Conservation (phyloP, 495 filamentous ascomycete genomes). For the Penicillium dipodomyicola region DNA sequence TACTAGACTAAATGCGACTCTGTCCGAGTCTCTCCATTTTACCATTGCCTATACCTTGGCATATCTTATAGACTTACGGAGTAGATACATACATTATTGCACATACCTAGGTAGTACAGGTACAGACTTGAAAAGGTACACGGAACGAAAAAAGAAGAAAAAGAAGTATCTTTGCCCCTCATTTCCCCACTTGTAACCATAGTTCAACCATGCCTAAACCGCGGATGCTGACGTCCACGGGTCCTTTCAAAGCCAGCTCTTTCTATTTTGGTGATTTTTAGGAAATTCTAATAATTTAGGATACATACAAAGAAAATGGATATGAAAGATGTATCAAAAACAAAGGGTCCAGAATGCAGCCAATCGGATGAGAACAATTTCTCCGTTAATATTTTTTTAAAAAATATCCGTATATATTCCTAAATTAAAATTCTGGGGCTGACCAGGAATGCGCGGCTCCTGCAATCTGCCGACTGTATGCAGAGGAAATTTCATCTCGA, state of each 20-base stretch:
- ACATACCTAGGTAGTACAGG: background rate
- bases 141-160: conserved; percentile 1
- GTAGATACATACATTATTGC: background rate
- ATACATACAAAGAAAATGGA: background rate
- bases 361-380: too few species aligned
- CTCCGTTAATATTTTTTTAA: background rate
- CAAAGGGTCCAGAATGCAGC: background rate
- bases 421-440: conserved; percentile 2
- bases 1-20: background rate
- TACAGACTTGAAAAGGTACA: background rate
- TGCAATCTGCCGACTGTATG: conserved; percentile 8
- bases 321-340: background rate
- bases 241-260: background rate
- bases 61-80: too few species aligned
- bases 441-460: conserved; percentile 10
- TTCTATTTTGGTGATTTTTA: background rate
- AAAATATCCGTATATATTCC: too few species aligned
- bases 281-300: background rate
- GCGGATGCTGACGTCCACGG: background rate
- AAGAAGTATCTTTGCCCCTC: conserved; percentile 1
- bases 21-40: background rate
- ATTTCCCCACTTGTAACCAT: conserved; percentile 1
- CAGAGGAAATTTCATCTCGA: background rate
- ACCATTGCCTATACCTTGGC: background rate
- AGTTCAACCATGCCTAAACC: background rate